Percentiles rank a stretch among this genome's conserved stretches.
Evolutionary conservation across 257 asterid species (phyloP).

Genomic region (Forsythia viridissima): DNA sequence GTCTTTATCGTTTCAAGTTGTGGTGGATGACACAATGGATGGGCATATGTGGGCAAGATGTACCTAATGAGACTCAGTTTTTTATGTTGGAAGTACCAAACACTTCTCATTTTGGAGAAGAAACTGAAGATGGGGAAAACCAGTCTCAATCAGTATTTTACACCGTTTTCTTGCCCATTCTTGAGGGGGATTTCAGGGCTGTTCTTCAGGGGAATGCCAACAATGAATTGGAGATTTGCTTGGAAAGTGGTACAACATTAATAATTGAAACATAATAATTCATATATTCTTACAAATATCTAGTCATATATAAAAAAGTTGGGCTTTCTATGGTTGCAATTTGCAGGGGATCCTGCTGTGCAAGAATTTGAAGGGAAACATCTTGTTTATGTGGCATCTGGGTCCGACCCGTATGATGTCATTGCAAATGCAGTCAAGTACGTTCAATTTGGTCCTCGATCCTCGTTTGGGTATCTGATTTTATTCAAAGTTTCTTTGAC

Average conservation of each 20-base stretch:
- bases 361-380: conserved; percentile 74
- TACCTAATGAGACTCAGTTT: conserved; percentile 83
- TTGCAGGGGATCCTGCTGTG: conserved; percentile 84
- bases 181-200: conserved; percentile 88
- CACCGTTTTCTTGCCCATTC: conserved; percentile 69
- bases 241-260: conserved; percentile 73
- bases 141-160: conserved; percentile 32
- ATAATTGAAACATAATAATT: not conserved
- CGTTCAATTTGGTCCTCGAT: conserved; percentile 11
- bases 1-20: conserved; percentile 68
- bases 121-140: conserved; percentile 21
- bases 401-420: conserved; percentile 58
- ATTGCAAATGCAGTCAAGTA: conserved; percentile 73
- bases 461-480: not conserved
- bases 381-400: conserved; percentile 75
- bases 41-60: conserved; percentile 64
- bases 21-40: conserved; percentile 96
- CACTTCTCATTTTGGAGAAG: conserved; percentile 30
- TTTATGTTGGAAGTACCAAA: conserved; percentile 60
- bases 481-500: not conserved
- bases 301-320: not conserved
- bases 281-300: not conserved
- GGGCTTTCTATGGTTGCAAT: not conserved
- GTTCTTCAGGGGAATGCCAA: conserved; percentile 82
- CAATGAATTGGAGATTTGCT: conserved; percentile 72